Evolutionary conservation across 495 filamentous ascomycete species (phyloP), one percentile per base, ranked within the genome.

Genomic region (Penicillium desertorum): DNA sequence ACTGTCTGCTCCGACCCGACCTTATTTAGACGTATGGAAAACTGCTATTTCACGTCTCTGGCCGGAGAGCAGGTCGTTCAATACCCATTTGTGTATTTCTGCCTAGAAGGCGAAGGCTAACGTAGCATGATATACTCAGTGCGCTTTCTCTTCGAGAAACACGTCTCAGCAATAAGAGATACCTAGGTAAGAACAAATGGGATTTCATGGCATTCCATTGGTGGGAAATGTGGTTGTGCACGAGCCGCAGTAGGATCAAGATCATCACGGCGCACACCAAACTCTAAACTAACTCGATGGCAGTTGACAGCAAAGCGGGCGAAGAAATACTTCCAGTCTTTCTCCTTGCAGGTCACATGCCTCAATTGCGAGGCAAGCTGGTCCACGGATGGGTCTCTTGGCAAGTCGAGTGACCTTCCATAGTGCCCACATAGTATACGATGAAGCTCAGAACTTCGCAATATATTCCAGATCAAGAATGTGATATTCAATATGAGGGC

Each of bases 181-280:
- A 45, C 51, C 8, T n/a, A n/a, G n/a, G n/a, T n/a, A 3, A 25
- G 0, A 50, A 51, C 27, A 57, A 46, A 29, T 51, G 37, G 46
- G 25, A 16, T 44, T 51, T 16, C 46, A 51, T 34, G 37, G 19
- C 25, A 44, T 57, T 46, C 55, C 39, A 29, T 44, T 57, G 46
- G n/a, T 57, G 22, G 50, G 50, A 11, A 57, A 47, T 44, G 47
- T 51, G 5, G 46, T 46, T 20, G 27, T 57, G 23, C 55, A 57
- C 20, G 55, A 45, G 23, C 55, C 37, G 55, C 17, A 57, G 46
- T 36, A 57, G 45, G 4, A 51, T 57, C 22, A 27, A 51, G 25
- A 14, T 51, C 12, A 20, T 39, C n/a, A 57, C 8, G 11, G 39
- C n/a, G n/a, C n/a, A n/a, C n/a, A 36, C 14, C 45, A 17, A 46